Conservation (phyloP, 805 yeast species). For the Saturnispora mendoncae region DNA sequence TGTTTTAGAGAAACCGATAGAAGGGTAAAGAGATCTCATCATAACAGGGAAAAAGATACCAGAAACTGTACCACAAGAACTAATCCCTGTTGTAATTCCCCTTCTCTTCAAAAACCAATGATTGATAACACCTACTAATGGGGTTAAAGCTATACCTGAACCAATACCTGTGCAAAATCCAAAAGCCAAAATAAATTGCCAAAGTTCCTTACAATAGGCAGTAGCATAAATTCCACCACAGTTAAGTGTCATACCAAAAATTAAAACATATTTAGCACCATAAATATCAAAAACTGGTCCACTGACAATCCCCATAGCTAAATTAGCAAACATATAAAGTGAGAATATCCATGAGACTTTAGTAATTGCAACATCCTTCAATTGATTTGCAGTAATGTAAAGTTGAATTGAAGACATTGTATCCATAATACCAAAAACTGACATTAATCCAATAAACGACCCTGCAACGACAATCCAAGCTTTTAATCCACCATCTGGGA, state of each 20-base stretch:
- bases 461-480: slow-evolving; percentile 56
- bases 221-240: slow-evolving; percentile 24
- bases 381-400: slow-evolving; percentile 50
- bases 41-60: slow-evolving; percentile 47
- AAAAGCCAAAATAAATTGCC: slow-evolving; percentile 57
- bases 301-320: slow-evolving; percentile 30
- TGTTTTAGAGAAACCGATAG: slow-evolving; percentile 49
- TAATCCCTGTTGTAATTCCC: slow-evolving; percentile 46
- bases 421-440: slow-evolving; percentile 50
- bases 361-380: slow-evolving; percentile 37
- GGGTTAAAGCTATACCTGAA: slow-evolving; percentile 51
- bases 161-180: slow-evolving; percentile 53
- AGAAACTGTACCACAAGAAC: slow-evolving; percentile 44
- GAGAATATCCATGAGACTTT: slow-evolving; percentile 64
- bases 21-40: slow-evolving; percentile 39
- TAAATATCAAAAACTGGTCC: slow-evolving; percentile 53
- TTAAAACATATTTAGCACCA: slow-evolving; percentile 43
- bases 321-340: slow-evolving; percentile 42
- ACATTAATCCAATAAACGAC: slow-evolving; percentile 45
- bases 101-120: slow-evolving; percentile 58
- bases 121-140: slow-evolving; percentile 52
- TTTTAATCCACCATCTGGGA: slow-evolving; percentile 53
- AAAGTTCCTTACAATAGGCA: slow-evolving; percentile 41
- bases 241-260: slow-evolving; percentile 37
- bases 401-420: slow-evolving; percentile 56